Conservation (phyloP, 306 rosid species). For the Acacia crassicarpa region DNA sequence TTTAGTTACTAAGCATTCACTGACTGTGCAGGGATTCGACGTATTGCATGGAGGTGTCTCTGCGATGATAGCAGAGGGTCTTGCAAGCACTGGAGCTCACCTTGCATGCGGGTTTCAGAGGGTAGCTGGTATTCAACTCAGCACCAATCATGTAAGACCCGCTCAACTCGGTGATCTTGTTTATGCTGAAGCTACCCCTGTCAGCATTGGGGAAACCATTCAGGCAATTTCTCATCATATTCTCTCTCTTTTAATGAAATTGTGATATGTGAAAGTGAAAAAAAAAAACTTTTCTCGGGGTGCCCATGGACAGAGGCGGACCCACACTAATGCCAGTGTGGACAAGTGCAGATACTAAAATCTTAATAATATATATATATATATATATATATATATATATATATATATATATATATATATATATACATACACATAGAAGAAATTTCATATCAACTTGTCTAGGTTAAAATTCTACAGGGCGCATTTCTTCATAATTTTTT, state of each 20-base stretch:
- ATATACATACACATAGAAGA: too few species aligned
- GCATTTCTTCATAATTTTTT: too few species aligned
- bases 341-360: too few species aligned
- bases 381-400: too few species aligned
- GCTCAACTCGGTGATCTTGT: slow-evolving; percentile 57
- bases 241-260: background rate
- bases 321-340: too few species aligned
- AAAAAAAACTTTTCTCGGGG: background rate
- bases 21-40: slow-evolving; percentile 48
- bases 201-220: slow-evolving; percentile 57
- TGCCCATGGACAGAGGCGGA: too few species aligned
- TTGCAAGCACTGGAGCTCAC: slow-evolving; percentile 68
- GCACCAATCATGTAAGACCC: slow-evolving; percentile 55
- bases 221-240: slow-evolving; percentile 32
- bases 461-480: too few species aligned
- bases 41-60: slow-evolving; percentile 74
- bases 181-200: slow-evolving; percentile 54
- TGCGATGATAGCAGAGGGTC: slow-evolving; percentile 62
- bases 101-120: slow-evolving; percentile 56
- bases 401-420: too few species aligned
- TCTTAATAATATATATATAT: too few species aligned
- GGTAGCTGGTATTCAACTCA: slow-evolving; percentile 69
- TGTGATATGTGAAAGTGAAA: background rate
- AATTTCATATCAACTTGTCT: too few species aligned
- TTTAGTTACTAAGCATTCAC: background rate